A percentile compares a stretch with the other conserved stretches of the same genome.
These are phyloP conservation scores for button mushroom (Agaricus bisporus) DNA, from an alignment of 768 basidiomycete species.

Conservation along the genomic window DNA sequence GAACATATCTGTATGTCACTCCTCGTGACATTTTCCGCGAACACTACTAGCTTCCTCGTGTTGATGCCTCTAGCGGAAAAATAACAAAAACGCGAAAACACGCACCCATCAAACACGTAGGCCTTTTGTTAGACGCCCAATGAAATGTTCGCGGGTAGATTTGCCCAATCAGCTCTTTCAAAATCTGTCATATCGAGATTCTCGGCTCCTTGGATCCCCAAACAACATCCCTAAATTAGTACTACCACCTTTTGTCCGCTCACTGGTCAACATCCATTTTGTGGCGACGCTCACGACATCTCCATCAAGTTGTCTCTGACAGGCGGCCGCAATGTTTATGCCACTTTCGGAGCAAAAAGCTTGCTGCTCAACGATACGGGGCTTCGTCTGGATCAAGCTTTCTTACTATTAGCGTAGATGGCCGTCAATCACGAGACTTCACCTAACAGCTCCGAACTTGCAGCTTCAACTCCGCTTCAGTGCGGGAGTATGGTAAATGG, in stretches of 20 bases:
- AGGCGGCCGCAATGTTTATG: background rate
- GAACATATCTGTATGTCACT: too few species aligned
- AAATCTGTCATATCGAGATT: conserved; percentile 5
- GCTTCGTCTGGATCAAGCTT: background rate
- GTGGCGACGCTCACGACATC: background rate
- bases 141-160: conserved; percentile 11
- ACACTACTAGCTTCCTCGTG: conserved; percentile 1
- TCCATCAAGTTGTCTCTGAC: background rate
- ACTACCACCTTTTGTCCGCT: background rate
- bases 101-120: background rate
- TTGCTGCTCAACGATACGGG: background rate
- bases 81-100: background rate
- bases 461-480: background rate
- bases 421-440: background rate
- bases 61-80: conserved; percentile 1
- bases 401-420: background rate
- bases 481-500: background rate
- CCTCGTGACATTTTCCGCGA: background rate
- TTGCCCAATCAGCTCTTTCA: conserved; percentile 3
- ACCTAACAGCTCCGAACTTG: background rate
- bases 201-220: conserved; percentile 1
- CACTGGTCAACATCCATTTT: background rate
- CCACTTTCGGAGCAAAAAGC: too few species aligned
- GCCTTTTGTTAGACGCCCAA: background rate
- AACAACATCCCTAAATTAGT: conserved; percentile 1